Evolutionary conservation across 768 basidiomycete genomes (phyloP), one percentile per base, ranked within the genome.

Genomic region (Auriscalpium microsporum): DNA sequence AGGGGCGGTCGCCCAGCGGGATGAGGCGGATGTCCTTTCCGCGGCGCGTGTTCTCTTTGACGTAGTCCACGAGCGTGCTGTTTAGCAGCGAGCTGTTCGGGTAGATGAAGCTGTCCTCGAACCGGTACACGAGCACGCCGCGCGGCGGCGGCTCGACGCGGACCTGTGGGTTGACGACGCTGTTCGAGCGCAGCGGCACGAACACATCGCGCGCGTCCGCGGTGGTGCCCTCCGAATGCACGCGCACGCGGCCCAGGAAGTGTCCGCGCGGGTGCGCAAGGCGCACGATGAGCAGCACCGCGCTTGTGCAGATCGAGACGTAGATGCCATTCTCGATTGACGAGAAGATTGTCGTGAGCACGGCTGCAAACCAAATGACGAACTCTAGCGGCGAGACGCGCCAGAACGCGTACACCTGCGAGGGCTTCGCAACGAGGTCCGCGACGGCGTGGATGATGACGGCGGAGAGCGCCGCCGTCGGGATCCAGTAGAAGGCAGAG

Each of bases 381-480:
- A 90, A 94, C 65, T 99, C 96, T 50, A 97, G 72, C 0, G 96
- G 96, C 0, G 89, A 90, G 21, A 95, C 84, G 33, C 90, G 83
- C 96, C 96, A 99, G 77, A 85, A 99, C 2, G 79, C 77, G 71
- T 87, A 97, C 14, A 88, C 84, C 69, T 90, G 83, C 47, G 78
- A 69, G 0, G 94, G 96, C 0, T 86, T 81, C 14, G 93, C 87
- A 52, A 99, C 87, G 50, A 99, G 76, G 72, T 88, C 86, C 7
- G 83, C 84, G 16, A 94, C 91, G 40, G 91, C 91, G 66, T 95
- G 93, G 61, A 97, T 95, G 67, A 98, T 95, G 60, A 97, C 80
- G 35, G 94, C 95, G 10, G 91, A 86, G n/a, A 98, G 79, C 28
- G 77, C 83, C 8, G 88, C 87, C 21, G 63, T 82, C 36, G 89